Percentiles rank a stretch among this genome's conserved stretches.
phyloP scores from a whole-genome alignment of 441 rosid species.

The Eruca vesicaria region DNA sequence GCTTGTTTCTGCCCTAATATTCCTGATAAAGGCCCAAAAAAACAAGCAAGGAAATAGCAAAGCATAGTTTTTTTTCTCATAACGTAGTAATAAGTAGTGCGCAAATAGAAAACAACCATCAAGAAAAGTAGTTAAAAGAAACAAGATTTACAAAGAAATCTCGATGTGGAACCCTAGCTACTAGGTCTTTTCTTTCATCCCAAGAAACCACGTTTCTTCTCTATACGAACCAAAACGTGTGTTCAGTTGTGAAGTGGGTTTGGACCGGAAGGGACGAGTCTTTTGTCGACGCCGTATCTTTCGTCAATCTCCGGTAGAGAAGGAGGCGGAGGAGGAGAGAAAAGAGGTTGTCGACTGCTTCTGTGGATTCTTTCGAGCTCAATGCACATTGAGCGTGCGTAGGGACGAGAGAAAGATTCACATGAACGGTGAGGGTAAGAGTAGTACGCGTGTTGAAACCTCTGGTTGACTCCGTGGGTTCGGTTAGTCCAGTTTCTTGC shows the following conservation, averaged over 20 bases:
- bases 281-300: constrained; percentile 74
- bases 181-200: not conserved
- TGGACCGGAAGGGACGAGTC: constrained; percentile 93
- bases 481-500: not conserved
- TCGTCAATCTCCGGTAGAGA: constrained; percentile 54
- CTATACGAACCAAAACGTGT: not conserved
- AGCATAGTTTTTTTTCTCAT: not conserved
- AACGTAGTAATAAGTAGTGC: not conserved
- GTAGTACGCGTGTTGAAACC: constrained; percentile 31
- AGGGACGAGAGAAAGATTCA: constrained; percentile 29
- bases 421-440: constrained; percentile 32
- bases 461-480: not conserved
- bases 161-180: constrained; percentile 4
- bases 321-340: constrained; percentile 35
- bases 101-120: constrained; percentile 3
- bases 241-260: constrained; percentile 88
- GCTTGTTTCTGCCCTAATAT: constrained; percentile 20
- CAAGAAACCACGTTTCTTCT: constrained; percentile 13
- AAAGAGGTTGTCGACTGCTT: constrained; percentile 18
- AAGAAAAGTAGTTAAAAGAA: constrained; percentile 10
- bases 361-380: constrained; percentile 36
- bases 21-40: constrained; percentile 3
- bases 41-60: constrained; percentile 34
- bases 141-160: constrained; percentile 11
- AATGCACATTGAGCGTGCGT: constrained; percentile 37